Conservation (phyloP, 1,139 yeast species). For the Pichia sp. region DNA sequence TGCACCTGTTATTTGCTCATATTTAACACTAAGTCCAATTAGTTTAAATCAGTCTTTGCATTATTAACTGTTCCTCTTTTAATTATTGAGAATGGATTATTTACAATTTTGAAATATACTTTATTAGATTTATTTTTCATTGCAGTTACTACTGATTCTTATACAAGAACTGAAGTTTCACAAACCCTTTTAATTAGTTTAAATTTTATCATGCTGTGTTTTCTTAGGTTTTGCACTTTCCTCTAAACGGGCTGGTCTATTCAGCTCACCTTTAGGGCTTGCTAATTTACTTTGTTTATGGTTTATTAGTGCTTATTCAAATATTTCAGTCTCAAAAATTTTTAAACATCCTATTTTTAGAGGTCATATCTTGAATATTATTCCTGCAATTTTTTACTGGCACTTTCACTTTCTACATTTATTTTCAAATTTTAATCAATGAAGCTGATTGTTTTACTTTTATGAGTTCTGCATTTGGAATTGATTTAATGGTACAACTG, state of each 20-base stretch:
- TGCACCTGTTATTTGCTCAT: conserved; percentile 68
- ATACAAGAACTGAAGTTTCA: conserved; percentile 75
- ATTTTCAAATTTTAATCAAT: conserved; percentile 60
- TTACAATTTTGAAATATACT: conserved; percentile 86
- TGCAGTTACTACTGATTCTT: conserved; percentile 76
- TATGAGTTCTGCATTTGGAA: conserved; percentile 85
- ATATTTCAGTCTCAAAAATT: conserved; percentile 46
- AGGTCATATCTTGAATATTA: conserved; percentile 54
- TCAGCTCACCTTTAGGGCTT: conserved; percentile 79
- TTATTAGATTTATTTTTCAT: conserved; percentile 86
- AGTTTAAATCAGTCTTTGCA: conserved; percentile 78
- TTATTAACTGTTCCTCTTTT: conserved; percentile 61
- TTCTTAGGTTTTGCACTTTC: conserved; percentile 83
- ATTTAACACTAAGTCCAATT: conserved; percentile 75
- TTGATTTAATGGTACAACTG: conserved; percentile 59
- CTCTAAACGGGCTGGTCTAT: conserved; percentile 96
- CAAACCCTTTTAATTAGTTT: conserved; percentile 56
- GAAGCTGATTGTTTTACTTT: conserved; percentile 89
- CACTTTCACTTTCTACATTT: conserved; percentile 66
- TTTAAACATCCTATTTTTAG: conserved; percentile 50
- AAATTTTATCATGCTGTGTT: conserved; percentile 65
- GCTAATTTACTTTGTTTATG: conserved; percentile 73
- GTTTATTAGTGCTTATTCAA: conserved; percentile 83
- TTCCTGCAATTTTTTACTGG: conserved; percentile 62
- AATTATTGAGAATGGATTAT: conserved; percentile 76